A percentile compares a stretch with the other conserved stretches of the same genome.
phyloP scores from a whole-genome alignment of 306 rosid genomes.

The Trifolium subterraneum region DNA sequence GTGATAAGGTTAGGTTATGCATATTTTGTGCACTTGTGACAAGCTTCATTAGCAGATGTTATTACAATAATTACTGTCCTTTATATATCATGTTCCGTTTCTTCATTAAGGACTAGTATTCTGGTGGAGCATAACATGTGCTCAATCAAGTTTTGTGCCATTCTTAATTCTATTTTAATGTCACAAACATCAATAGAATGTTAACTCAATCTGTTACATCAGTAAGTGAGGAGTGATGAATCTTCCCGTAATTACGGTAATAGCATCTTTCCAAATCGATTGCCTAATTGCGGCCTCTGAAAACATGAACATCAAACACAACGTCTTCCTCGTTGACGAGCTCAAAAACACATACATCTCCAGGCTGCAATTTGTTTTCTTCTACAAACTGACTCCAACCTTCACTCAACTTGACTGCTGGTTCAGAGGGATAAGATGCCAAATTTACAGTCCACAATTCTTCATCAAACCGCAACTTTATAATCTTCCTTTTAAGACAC shows the following conservation, averaged over 20 bases:
- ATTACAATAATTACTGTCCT: too few species aligned
- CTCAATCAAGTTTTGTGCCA: too few species aligned
- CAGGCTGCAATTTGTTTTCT: background rate
- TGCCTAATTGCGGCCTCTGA: background rate
- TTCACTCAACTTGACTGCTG: background rate
- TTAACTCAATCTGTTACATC: too few species aligned
- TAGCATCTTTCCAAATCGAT: background rate
- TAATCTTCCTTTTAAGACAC: background rate
- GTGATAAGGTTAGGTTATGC: too few species aligned
- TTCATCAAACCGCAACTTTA: background rate
- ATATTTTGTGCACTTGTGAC: too few species aligned
- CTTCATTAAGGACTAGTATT: too few species aligned
- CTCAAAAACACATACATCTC: constrained; percentile 23
- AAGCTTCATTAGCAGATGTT: too few species aligned
- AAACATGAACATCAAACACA: constrained; percentile 22
- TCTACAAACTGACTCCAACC: background rate
- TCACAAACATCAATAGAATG: too few species aligned
- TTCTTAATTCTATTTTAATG: too few species aligned
- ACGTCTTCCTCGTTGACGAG: constrained; percentile 13
- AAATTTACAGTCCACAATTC: background rate
- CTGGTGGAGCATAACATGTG: too few species aligned
- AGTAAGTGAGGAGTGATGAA: background rate
- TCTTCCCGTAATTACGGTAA: background rate
- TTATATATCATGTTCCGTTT: too few species aligned
- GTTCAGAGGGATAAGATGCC: background rate